phyloP scores from a whole-genome alignment of 2,329 filamentous ascomycete species.

The Torrubiella hemipterigena region DNA sequence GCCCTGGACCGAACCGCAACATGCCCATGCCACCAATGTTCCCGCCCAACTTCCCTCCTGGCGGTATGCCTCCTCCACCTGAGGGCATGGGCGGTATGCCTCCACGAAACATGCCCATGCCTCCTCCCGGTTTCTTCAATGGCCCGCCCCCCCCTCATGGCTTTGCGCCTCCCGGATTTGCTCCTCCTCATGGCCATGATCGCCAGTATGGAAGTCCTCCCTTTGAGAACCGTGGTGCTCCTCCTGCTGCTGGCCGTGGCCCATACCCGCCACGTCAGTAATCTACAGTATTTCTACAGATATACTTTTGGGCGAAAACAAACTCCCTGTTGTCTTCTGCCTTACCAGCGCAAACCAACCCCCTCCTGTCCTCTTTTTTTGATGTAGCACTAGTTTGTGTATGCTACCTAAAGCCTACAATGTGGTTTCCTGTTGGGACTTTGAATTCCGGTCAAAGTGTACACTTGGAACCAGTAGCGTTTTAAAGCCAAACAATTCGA shows the following conservation, averaged over 20 bases:
- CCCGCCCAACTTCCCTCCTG: constrained; percentile 47
- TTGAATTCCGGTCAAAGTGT: no score
- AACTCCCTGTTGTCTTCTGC: no score
- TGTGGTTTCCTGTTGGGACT: no score
- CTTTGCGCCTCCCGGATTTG: constrained; percentile 39
- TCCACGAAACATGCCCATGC: constrained; percentile 40
- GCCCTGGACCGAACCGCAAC: constrained; percentile 24
- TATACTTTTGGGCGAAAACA: no score
- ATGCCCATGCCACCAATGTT: constrained; percentile 47
- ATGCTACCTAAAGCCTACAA: no score
- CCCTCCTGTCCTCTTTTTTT: no score
- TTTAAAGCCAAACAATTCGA: no score
- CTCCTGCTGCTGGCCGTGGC: constrained; percentile 28
- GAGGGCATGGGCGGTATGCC: constrained; percentile 37
- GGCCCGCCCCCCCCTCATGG: constrained; percentile 35
- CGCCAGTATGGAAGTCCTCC: constrained; percentile 31
- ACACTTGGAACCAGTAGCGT: no score
- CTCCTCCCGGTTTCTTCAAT: constrained; percentile 46
- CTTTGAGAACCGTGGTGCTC: constrained; percentile 45
- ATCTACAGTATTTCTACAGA: no score
- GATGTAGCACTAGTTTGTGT: no score
- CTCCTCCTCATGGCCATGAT: constrained; percentile 27
- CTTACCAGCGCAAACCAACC: no score
- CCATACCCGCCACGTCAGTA: no score
- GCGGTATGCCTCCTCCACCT: constrained; percentile 32